phyloP scores from a whole-genome alignment of 2,329 filamentous ascomycete genomes.

The Diaporthe citriasiana region DNA sequence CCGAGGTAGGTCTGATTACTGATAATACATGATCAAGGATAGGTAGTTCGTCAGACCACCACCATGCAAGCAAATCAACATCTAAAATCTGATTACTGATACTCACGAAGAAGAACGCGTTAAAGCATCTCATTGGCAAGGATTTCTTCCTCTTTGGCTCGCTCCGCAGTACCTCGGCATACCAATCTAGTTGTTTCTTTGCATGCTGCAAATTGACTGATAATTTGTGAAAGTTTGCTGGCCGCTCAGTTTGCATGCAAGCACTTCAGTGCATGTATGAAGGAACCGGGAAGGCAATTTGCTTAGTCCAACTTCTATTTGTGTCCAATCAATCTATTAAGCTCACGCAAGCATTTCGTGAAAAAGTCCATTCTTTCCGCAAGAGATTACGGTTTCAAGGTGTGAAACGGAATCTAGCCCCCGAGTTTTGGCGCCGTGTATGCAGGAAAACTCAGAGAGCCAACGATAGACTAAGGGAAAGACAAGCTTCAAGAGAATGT shows the following conservation, averaged over 20 bases:
- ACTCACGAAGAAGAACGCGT: neutral
- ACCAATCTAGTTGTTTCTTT: too few relatives aligned
- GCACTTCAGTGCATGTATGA: too few relatives aligned
- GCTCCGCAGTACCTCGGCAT: too few relatives aligned
- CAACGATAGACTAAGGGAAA: neutral
- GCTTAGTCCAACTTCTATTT: neutral
- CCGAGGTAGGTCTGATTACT: neutral
- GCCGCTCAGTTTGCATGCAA: too few relatives aligned
- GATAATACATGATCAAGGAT: neutral
- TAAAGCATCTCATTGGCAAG: neutral
- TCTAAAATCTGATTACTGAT: neutral
- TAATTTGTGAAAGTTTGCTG: too few relatives aligned
- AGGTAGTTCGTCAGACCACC: neutral
- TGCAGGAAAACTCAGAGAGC: neutral
- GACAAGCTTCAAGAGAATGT: too few relatives aligned
- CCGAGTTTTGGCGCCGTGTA: neutral
- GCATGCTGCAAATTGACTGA: too few relatives aligned
- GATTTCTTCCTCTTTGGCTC: neutral
- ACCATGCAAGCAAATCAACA: too few relatives aligned
- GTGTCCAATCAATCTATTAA: neutral
- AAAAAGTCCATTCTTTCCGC: accelerated
- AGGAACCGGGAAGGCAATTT: too few relatives aligned
- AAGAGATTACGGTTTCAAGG: neutral
- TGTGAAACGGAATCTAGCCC: neutral
- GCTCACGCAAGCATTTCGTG: neutral